Evolutionary conservation across 2,329 filamentous ascomycete genomes (phyloP), one percentile per base, ranked within the genome.

Genomic region (Chalaropsis ovoidea): DNA sequence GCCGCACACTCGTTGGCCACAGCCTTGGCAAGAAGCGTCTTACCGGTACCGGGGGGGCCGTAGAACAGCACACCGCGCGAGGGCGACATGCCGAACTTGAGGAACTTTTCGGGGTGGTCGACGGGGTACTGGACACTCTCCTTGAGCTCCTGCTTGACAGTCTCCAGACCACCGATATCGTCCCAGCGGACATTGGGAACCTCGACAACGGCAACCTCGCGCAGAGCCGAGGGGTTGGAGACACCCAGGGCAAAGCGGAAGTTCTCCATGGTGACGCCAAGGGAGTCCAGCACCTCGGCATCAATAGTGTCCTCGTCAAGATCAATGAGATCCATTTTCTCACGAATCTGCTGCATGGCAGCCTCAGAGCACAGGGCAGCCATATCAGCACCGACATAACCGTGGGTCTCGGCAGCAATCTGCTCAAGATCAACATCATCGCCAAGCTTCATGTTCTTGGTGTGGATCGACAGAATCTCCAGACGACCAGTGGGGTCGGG

Each of bases 251-350:
- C 93, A 73, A 96, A 99, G 72, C 92, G 89, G 90, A 99, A 99
- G 85, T 99, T 99, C 78, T 99, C 94, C 90, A 97, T 97, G 69
- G 94, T 99, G 61, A 99, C 94, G 76, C 94, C 94, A 60, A 99
- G 86, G 58, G 94, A 97, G 79, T 99, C 94, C 65, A 99, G 85
- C 63, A 99, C 94, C 80, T 99, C 94, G 39, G 94, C 94, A 72
- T 99, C 94, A 69, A 99, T 99, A 69, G 94, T 99, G 74, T 99
- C 94, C 80, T 99, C 94, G 70, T 99, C 94, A 42, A 99, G 84
- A 77, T 99, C 94, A 71, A 99, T 99, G 70, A 99, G 85, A 75
- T 99, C 94, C 94, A 99, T 99, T 88, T 99, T 99, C 80, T 99
- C 94, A 80, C 94, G 93, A 77, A 99, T 99, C 80, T 99, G 94